Evolutionary conservation across 2,329 filamentous ascomycete species (phyloP).

Genomic region (Fusarium fujikuroi): DNA sequence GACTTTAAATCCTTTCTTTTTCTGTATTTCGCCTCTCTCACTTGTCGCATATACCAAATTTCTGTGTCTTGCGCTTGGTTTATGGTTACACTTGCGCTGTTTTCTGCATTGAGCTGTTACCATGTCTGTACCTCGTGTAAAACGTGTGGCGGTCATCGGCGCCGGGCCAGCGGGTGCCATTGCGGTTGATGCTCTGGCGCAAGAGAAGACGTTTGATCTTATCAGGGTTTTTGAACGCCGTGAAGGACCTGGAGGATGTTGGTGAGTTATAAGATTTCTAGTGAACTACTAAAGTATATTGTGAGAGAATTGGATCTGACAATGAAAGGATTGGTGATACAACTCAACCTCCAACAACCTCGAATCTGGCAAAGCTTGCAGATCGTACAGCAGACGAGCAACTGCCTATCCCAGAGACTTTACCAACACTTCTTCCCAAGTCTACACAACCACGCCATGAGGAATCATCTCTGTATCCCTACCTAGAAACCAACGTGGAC

Average conservation of each 20-base stretch:
- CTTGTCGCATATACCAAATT: background rate
- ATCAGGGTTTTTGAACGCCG: constrained; percentile 72
- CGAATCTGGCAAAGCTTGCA: constrained; percentile 59
- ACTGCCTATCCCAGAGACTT: constrained; percentile 55
- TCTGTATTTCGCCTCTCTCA: background rate
- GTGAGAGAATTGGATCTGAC: background rate
- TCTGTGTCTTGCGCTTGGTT: background rate
- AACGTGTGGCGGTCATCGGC: constrained; percentile 68
- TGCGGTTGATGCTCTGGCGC: constrained; percentile 67
- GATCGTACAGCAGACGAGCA: constrained; percentile 61
- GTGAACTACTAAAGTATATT: background rate
- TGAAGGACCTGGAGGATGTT: constrained; percentile 68
- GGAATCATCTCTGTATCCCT: constrained; percentile 70
- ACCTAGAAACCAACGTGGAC: constrained; percentile 73
- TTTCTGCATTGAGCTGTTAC: background rate
- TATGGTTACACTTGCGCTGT: background rate
- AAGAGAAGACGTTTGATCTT: constrained; percentile 67
- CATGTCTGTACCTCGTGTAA: constrained; percentile 31
- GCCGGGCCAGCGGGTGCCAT: constrained; percentile 70
- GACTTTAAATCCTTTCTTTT: background rate
- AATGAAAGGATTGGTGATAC: constrained; percentile 55
- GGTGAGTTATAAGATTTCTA: constrained; percentile 53
- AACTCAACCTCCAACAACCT: constrained; percentile 52
- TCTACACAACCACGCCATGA: constrained; percentile 59
- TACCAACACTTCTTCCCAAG: constrained; percentile 60